Evolutionary conservation across 2,329 filamentous ascomycete species (phyloP).

Genomic region (Monilinia laxa): DNA sequence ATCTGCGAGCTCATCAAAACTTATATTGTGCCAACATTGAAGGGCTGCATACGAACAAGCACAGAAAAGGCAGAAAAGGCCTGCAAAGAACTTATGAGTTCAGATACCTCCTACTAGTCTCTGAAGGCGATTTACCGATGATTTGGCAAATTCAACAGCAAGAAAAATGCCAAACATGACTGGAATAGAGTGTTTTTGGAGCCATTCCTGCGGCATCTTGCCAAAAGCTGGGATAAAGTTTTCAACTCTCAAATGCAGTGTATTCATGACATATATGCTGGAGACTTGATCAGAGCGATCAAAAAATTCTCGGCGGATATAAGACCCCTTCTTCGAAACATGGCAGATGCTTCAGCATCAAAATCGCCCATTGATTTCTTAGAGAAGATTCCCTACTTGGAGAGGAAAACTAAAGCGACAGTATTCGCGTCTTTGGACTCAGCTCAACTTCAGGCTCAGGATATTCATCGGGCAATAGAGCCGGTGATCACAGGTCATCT

Average conservation of each 20-base stretch:
- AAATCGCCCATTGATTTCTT: background rate
- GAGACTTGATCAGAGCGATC: background rate
- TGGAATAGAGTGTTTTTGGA: background rate
- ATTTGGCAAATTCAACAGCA: background rate
- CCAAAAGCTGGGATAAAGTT: background rate
- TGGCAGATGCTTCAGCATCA: background rate
- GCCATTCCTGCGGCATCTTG: background rate
- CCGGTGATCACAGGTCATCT: background rate
- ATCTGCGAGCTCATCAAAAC: background rate
- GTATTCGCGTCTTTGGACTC: background rate
- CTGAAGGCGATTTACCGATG: conserved; percentile 5
- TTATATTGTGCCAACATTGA: background rate
- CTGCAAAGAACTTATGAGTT: background rate
- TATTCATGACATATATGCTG: background rate
- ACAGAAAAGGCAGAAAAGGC: background rate
- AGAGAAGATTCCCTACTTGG: background rate
- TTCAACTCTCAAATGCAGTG: background rate
- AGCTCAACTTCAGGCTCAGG: background rate
- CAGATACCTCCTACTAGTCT: background rate
- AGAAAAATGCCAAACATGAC: background rate
- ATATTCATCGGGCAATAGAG: background rate
- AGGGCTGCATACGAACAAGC: background rate
- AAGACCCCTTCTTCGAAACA: background rate
- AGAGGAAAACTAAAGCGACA: background rate
- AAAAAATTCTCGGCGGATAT: background rate